phyloP scores from a whole-genome alignment of 2,329 filamentous ascomycete genomes.

The Ciborinia camelliae region DNA sequence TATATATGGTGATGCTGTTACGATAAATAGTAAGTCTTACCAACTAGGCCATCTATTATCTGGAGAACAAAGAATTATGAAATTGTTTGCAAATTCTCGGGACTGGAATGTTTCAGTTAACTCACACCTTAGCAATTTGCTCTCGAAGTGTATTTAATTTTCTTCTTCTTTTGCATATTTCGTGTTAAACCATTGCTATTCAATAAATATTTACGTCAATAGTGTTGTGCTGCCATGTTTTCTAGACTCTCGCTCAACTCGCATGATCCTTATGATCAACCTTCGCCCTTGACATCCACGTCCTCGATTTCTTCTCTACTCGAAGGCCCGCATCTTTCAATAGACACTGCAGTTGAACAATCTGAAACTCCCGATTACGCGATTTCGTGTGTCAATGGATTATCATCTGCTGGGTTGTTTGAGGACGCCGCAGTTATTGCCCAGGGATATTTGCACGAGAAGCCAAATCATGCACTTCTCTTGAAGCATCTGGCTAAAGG shows the following conservation, averaged over 20 bases:
- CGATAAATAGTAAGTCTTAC: too few species aligned
- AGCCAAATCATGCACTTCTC: slow-evolving; percentile 5
- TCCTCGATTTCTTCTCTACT: neutral
- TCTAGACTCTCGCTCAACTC: slow-evolving; percentile 6
- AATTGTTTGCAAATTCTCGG: neutral
- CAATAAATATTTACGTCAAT: neutral
- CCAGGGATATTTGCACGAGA: slow-evolving; percentile 11
- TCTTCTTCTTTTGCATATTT: neutral
- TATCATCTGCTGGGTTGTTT: slow-evolving; percentile 4
- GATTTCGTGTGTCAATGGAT: neutral
- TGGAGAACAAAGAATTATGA: slow-evolving; percentile 1
- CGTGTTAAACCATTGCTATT: neutral
- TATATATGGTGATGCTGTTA: neutral
- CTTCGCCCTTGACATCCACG: slow-evolving; percentile 6
- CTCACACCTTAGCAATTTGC: neutral
- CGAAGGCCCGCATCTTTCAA: neutral
- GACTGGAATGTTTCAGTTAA: neutral
- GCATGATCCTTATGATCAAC: neutral
- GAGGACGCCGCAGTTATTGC: slow-evolving; percentile 9
- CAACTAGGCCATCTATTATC: neutral
- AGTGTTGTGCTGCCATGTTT: neutral
- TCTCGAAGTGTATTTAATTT: neutral
- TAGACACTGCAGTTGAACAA: neutral
- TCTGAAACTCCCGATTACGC: slow-evolving; percentile 2
- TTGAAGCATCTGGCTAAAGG: slow-evolving; percentile 11